Base-by-base conservation (phyloP, 2,329 filamentous ascomycete species). In the Nigrospora oryzae region DNA sequence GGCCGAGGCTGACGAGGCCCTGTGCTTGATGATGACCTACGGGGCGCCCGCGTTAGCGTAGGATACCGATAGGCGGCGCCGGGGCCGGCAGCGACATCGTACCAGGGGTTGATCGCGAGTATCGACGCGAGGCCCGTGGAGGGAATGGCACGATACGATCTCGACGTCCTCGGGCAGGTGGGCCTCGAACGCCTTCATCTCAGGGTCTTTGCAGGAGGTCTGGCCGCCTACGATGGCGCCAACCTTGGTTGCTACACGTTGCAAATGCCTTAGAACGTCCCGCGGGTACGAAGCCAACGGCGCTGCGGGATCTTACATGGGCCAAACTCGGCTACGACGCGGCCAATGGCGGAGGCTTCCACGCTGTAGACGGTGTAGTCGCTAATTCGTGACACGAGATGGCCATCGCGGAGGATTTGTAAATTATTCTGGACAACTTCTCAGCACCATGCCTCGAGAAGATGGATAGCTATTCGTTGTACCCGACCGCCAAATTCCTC, bases 361-460 rank as follows among this genome's bases (percentile, higher is more conserved):
- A 98, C 93, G 67, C 86, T 95, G 77, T 98, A 98, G 63, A 98
- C 89, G 69, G 96, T 95, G 67, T 90, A 97, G 75, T 97, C 91
- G 83, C 90, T 96, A 66, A 84, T 83, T 69, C 93, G 83, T 56
- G 93, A 96, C 57, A 98, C 93, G 64, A 91, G 78, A 70, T 97
- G 90, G 57, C 94, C 94, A 78, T 95, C 95, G 64, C 81, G 83
- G 63, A 91, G 82, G 59, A 98, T 93, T 66, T 86, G 83, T 73
- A 98, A 74, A 72, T 83, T 82, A 62, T 77, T 83, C 91, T 90
- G 81, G 70, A 70, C 62, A 57, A 64, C 47, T 55, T 70, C 72
- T 79, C 74, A 78, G 74, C 68, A 68, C 59, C 48, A 53, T 51
- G 53, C 49, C 53, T 53, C 56, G 53, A 58, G 53, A 57, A 35